These are phyloP conservation scores for Liquidambar formosana DNA, from an alignment of 164 flowering plant genomes.

Conservation along the genomic window DNA sequence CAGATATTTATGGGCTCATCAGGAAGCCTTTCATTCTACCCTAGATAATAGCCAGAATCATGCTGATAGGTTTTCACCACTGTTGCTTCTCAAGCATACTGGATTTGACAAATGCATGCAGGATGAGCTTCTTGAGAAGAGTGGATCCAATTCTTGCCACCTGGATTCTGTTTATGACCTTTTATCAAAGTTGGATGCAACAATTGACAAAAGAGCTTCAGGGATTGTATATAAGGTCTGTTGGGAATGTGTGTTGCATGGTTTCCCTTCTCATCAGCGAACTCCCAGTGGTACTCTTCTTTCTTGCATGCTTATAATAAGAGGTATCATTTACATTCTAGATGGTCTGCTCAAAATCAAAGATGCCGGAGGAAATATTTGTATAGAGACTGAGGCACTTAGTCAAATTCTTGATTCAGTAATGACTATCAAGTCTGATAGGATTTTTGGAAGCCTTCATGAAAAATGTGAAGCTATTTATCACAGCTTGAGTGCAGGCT, in stretches of 20 bases:
- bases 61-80: conserved; percentile 38
- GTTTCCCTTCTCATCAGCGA: conserved; percentile 64
- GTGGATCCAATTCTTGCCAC: conserved; percentile 31
- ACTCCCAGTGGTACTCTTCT: conserved; percentile 61
- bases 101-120: conserved; percentile 48
- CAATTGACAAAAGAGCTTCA: conserved; percentile 39
- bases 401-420: conserved; percentile 63
- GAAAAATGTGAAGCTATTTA: conserved; percentile 64
- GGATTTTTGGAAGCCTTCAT: conserved; percentile 57
- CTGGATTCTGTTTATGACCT: conserved; percentile 53
- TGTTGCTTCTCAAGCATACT: conserved; percentile 66
- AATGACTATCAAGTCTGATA: conserved; percentile 68
- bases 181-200: conserved; percentile 46
- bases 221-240: conserved; percentile 40
- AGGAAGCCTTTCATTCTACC: conserved; percentile 58
- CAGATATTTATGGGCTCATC: conserved; percentile 49
- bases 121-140: conserved; percentile 55
- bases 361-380: conserved; percentile 26
- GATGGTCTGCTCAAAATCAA: conserved; percentile 52
- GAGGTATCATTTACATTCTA: conserved; percentile 46
- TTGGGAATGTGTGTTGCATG: conserved; percentile 74
- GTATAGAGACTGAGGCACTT: conserved; percentile 42
- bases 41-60: conserved; percentile 28
- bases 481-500: conserved; percentile 36
- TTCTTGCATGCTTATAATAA: conserved; percentile 67